Percentiles rank a stretch among this genome's conserved stretches.
Conservation (phyloP, 371 early-diverging fungal genomes). For the Rhizopus microsporus region DNA sequence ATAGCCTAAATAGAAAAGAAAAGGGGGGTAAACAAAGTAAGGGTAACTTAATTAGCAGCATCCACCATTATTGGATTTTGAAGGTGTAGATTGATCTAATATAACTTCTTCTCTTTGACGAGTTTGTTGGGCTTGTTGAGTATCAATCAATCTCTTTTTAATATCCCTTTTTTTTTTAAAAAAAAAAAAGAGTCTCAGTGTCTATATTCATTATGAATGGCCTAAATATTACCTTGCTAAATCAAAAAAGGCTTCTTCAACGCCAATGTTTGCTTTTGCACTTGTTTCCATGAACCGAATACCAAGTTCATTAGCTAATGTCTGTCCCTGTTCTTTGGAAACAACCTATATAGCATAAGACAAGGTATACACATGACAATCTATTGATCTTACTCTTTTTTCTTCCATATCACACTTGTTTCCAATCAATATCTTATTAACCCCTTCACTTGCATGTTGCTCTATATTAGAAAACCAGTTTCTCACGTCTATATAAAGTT, state of each 20-base stretch:
- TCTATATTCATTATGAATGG: neutral
- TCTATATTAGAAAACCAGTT: slow-evolving; percentile 99
- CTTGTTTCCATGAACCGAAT: slow-evolving; percentile 96
- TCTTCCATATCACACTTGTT: slow-evolving; percentile 98
- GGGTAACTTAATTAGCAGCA: slow-evolving; percentile 13
- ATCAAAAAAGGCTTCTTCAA: slow-evolving; percentile 97
- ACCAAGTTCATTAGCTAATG: slow-evolving; percentile 83
- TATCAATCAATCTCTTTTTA: slow-evolving; percentile 54
- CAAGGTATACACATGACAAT: neutral
- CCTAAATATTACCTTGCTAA: slow-evolving; percentile 77
- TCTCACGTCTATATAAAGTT: slow-evolving; percentile 72
- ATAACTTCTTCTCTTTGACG: slow-evolving; percentile 51
- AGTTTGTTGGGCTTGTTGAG: slow-evolving; percentile 51
- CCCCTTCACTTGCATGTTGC: slow-evolving; percentile 96
- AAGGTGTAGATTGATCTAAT: slow-evolving; percentile 34
- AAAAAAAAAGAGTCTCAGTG: neutral
- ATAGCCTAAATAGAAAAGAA: neutral
- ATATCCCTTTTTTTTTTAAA: slow-evolving; percentile 48
- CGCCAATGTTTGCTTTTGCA: slow-evolving; percentile 96
- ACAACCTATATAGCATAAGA: slow-evolving; percentile 36
- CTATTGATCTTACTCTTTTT: slow-evolving; percentile 63
- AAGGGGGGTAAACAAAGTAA: neutral
- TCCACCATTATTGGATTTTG: slow-evolving; percentile 26
- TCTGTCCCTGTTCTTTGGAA: slow-evolving; percentile 78
- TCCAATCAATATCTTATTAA: slow-evolving; percentile 98